Base-by-base conservation (phyloP, 2,329 filamentous ascomycete genomes). In the Aspergillus neotritici region DNA sequence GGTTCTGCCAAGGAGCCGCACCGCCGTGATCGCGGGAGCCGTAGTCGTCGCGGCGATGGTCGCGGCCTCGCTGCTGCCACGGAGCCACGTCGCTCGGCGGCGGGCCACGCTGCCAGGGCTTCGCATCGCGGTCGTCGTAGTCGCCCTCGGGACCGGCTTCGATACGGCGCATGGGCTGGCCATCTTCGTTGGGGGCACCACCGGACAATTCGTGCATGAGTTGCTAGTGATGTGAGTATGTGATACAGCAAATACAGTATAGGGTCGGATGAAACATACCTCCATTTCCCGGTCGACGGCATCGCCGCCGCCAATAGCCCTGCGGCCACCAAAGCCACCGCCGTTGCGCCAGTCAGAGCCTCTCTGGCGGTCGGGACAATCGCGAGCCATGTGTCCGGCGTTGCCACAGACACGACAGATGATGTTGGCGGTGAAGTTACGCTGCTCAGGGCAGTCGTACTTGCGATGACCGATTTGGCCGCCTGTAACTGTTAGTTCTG, bases 391-490 rank as follows among this genome's bases (percentile, higher is more conserved):
- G 60, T 98, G 93, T 14, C 93, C 93, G 53, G 93, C 90, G 65
- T 97, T 96, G 56, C 93, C 93, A 72, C 93, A 98, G 58, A 96
- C 86, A 60, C 91, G 90, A 72, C 93, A 98, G 64, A 98, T 97
- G 66, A 98, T 97, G 70, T 89, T 97, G 59, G 93, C 90, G n/a
- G 93, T 98, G 71, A 86, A 97, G 72, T 98, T 98, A 65, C 90
- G 87, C 68, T 93, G 87, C 72, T 98, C 88, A 11, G 93, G 93
- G 59, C 93, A 98, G 65, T 98, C 93, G 67, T 96, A 97, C 72
- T 98, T 98, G 70, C 93, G 85, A 69, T 98, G 93, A 48, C 93
- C 93, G 53, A 98, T 98, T 77, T 97, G 89, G 58, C 93, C 93
- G 70, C 87, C 76, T 77, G 35, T 12, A 12, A 13, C 4, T n/a